Evolutionary conservation across 1,284 basidiomycete genomes (phyloP).

Genomic region (Ceratobasidium sp.): DNA sequence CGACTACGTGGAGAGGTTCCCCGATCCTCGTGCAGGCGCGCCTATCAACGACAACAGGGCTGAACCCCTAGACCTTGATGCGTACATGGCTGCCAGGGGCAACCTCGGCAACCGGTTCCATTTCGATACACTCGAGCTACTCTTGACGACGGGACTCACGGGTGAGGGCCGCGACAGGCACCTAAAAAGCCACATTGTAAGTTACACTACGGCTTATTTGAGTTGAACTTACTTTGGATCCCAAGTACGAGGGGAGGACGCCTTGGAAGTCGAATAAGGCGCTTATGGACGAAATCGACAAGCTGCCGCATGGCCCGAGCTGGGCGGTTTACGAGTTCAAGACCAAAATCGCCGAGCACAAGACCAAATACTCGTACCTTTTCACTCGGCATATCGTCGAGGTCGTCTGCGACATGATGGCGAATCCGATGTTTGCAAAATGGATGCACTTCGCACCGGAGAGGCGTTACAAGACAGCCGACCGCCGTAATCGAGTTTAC

Average conservation of each 20-base stretch:
- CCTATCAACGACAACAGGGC: slow-evolving; percentile 1
- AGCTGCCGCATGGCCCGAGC: slow-evolving; percentile 16
- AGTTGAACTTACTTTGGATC: neutral
- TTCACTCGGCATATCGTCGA: slow-evolving; percentile 23
- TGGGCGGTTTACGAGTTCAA: slow-evolving; percentile 21
- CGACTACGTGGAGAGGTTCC: neutral
- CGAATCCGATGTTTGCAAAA: slow-evolving; percentile 39
- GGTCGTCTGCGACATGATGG: slow-evolving; percentile 25
- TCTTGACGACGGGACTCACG: slow-evolving; percentile 8
- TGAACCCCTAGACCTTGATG: neutral
- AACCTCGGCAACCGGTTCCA: neutral
- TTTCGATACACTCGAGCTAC: slow-evolving; percentile 5
- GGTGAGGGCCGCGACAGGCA: neutral
- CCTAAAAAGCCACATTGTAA: slow-evolving; percentile 19
- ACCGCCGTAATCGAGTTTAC: neutral
- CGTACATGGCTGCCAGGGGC: neutral
- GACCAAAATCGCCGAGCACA: neutral
- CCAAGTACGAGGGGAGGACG: slow-evolving; percentile 7
- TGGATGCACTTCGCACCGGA: slow-evolving; percentile 35
- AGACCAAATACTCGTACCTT: neutral
- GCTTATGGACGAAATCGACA: slow-evolving; percentile 16
- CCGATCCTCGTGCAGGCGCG: slow-evolving; percentile 4
- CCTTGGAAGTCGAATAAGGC: slow-evolving; percentile 3
- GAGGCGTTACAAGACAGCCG: neutral
- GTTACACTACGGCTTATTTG: neutral